Conservation (phyloP, 2,329 filamentous ascomycete species). For the Pyrenochaeta sp. region DNA sequence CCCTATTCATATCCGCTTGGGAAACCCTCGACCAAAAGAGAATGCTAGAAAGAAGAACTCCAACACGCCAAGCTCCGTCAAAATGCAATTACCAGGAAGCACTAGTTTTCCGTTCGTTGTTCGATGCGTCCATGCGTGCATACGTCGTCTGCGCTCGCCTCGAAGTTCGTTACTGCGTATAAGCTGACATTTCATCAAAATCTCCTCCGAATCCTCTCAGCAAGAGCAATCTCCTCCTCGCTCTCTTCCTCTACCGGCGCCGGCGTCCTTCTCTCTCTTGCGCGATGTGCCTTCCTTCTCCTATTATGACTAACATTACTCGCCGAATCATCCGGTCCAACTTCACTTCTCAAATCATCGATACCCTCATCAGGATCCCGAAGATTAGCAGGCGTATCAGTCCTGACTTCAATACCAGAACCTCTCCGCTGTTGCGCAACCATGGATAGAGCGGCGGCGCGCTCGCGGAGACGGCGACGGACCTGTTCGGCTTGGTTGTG, state of each 20-base stretch:
- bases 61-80: constrained; percentile 11
- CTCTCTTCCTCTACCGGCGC: constrained; percentile 70
- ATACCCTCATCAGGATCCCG: constrained; percentile 45
- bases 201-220: constrained; percentile 39
- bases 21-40: constrained; percentile 5
- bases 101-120: background rate
- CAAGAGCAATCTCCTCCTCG: constrained; percentile 37
- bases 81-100: constrained; percentile 7
- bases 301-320: constrained; percentile 80
- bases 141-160: background rate
- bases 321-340: constrained; percentile 81
- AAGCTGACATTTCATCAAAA: constrained; percentile 18
- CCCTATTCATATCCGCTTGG: constrained; percentile 26
- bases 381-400: constrained; percentile 58
- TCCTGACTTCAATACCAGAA: constrained; percentile 56
- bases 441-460: constrained; percentile 78
- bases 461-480: constrained; percentile 79
- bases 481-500: constrained; percentile 85
- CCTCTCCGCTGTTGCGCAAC: constrained; percentile 66
- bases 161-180: background rate
- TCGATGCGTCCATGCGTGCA: constrained; percentile 2
- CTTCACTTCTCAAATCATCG: constrained; percentile 56
- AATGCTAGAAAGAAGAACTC: constrained; percentile 8
- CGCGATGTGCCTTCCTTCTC: constrained; percentile 71
- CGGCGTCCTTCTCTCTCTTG: constrained; percentile 74